These are phyloP conservation scores for Viola odorata DNA, from an alignment of 345 rosid species.

Conservation along the genomic window DNA sequence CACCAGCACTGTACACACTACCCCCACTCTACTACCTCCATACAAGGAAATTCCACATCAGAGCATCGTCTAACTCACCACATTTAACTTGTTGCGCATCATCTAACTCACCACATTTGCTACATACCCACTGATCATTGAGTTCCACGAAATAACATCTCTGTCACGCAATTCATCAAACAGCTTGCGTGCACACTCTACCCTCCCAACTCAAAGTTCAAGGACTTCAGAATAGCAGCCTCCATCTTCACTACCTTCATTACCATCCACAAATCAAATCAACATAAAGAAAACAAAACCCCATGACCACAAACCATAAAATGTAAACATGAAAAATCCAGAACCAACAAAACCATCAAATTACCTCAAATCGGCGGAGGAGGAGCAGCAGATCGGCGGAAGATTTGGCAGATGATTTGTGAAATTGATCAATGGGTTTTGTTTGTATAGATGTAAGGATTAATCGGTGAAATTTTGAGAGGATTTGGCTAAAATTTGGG, in stretches of 20 bases:
- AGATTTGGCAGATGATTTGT: too few species aligned
- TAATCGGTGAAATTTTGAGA: too few species aligned
- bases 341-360: background rate
- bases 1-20: conserved; percentile 38
- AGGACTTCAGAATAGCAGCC: conserved; percentile 48
- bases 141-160: conserved; percentile 70
- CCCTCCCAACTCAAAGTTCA: conserved; percentile 65
- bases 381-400: too few species aligned
- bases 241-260: conserved; percentile 73
- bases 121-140: conserved; percentile 49
- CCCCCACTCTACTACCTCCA: conserved; percentile 18
- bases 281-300: background rate
- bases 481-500: too few species aligned
- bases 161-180: conserved; percentile 56
- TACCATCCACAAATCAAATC: background rate
- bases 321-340: background rate
- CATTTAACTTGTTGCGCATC: conserved; percentile 42
- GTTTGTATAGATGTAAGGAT: too few species aligned
- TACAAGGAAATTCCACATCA: conserved; percentile 28
- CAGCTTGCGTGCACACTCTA: conserved; percentile 32
- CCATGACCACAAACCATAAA: too few species aligned
- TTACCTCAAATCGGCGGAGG: too few species aligned
- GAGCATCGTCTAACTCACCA: too few species aligned
- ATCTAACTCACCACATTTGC: conserved; percentile 45
- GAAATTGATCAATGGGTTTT: too few species aligned